Conservation (phyloP, 305 asterid genomes). For the Fraxinus xanthoxyloides region DNA sequence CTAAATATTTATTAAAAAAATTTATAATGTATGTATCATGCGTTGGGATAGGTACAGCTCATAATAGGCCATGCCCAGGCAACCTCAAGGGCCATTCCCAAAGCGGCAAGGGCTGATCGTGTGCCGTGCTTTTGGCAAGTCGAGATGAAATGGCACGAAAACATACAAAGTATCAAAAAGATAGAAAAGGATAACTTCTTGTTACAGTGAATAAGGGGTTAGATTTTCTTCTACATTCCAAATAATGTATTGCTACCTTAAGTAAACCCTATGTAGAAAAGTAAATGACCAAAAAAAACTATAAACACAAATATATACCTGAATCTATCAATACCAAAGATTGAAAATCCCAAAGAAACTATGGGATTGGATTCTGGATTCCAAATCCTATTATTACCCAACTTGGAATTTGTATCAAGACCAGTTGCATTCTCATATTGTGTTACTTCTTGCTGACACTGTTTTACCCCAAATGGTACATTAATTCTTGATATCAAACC, state of each 20-base stretch:
- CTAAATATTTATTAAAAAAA: no score
- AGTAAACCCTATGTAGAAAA: neutral
- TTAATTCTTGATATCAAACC: conserved; percentile 28
- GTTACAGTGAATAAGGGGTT: neutral
- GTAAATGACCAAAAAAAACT: conserved; percentile 23
- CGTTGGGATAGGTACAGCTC: no score
- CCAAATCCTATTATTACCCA: conserved; percentile 30
- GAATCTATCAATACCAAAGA: conserved; percentile 20
- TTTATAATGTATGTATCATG: no score
- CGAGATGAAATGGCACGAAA: neutral
- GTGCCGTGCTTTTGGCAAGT: neutral
- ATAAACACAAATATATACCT: conserved; percentile 30
- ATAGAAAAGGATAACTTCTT: neutral
- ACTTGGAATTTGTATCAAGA: conserved; percentile 25
- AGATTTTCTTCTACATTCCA: neutral
- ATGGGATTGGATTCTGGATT: conserved; percentile 19
- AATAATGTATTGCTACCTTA: conserved; percentile 9
- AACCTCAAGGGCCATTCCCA: neutral
- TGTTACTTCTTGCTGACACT: conserved; percentile 41
- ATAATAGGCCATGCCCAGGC: no score
- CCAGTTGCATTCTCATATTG: conserved; percentile 15
- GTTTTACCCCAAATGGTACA: conserved; percentile 65
- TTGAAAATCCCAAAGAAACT: conserved; percentile 38
- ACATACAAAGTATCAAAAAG: neutral
- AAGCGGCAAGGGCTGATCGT: neutral